Conservation (phyloP, 1,284 basidiomycete genomes). For the Sporisorium graminicola region DNA sequence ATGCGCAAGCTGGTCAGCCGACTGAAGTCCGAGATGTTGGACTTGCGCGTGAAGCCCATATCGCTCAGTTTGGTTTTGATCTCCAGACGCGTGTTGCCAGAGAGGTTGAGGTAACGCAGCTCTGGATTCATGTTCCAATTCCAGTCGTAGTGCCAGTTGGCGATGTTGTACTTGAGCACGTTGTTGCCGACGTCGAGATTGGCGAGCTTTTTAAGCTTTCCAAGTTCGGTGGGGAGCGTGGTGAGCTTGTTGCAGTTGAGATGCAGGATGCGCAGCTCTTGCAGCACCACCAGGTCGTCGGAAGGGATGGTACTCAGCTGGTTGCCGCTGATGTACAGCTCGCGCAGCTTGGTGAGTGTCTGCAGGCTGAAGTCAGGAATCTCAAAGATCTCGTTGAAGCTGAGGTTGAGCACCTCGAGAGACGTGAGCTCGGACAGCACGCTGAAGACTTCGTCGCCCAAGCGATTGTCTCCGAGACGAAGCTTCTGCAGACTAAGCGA, state of each 20-base stretch:
- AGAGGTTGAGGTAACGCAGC: slow-evolving; percentile 88
- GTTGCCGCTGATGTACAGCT: slow-evolving; percentile 94
- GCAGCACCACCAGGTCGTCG: slow-evolving; percentile 70
- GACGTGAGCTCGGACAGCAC: slow-evolving; percentile 77
- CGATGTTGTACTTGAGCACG: slow-evolving; percentile 94
- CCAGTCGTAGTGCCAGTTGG: slow-evolving; percentile 99
- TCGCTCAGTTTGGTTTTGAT: slow-evolving; percentile 76
- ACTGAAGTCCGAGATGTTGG: slow-evolving; percentile 85
- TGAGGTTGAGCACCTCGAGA: slow-evolving; percentile 83
- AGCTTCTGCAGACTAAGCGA: slow-evolving; percentile 81
- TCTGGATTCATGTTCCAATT: slow-evolving; percentile 99
- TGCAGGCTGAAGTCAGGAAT: slow-evolving; percentile 79
- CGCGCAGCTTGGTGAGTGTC: slow-evolving; percentile 79
- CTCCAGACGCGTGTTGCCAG: slow-evolving; percentile 88
- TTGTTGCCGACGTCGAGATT: slow-evolving; percentile 96
- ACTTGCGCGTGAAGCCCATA: slow-evolving; percentile 64
- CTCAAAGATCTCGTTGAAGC: slow-evolving; percentile 95
- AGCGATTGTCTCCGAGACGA: slow-evolving; percentile 88
- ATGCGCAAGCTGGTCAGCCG: slow-evolving; percentile 84
- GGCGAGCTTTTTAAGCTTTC: slow-evolving; percentile 82
- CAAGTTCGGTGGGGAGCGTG: slow-evolving; percentile 90
- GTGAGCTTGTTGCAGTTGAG: slow-evolving; percentile 95
- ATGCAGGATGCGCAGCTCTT: slow-evolving; percentile 74
- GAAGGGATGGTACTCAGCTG: slow-evolving; percentile 89
- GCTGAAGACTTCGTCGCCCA: slow-evolving; percentile 85